Base-by-base conservation (phyloP, 2,329 filamentous ascomycete genomes). In the Arthrobotrys sphaeroides region DNA sequence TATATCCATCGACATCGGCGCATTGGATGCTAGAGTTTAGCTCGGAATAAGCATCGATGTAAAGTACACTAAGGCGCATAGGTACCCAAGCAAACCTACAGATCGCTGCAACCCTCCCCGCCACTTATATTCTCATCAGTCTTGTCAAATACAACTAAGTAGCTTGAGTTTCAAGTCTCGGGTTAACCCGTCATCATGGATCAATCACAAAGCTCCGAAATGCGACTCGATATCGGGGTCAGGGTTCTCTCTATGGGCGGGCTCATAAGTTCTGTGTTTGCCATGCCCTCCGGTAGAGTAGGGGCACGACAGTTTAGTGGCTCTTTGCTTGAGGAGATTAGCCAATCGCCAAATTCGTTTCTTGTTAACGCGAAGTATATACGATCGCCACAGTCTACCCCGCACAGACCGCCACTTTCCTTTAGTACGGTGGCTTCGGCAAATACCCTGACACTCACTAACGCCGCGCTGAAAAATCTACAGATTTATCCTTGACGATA, bases 241-340 rank as follows among this genome's bases (percentile, higher is more conserved):
- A 60, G 33, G 51, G 65, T 69, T 12, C 65, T 69, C 53, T 69
- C 65, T 24, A 51, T 69, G 22, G 65, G 65, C 5, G 65, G 65
- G 18, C 65, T 69, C 38, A 69, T 69, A 22, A 69, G 65, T 43
- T 49, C 51, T 9, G 65, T 69, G 9, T 69, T 69, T 53, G 65
- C 65, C 10, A 69, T 69, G 24, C 65, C 65, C 1, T 38, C 65
- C 13, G 26, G 28, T 1, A 69, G 40, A n/a, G 9, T 26, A 9
- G 42, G 45, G 16, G n/a, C 40, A 7, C 43, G 64, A 33, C 51
- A 59, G 40, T 24, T 42, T n/a, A 55, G 24, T 18, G 65, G 57
- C 13, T 57, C 65, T 10, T 42, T 69, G 13, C 28, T 60, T 28
- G 31, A 61, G 22, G 53, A 69, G 51, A 69, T 69, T 45, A 69